These are phyloP conservation scores for Fusarium citri DNA, from an alignment of 2,329 filamentous ascomycete species.

Conservation along the genomic window DNA sequence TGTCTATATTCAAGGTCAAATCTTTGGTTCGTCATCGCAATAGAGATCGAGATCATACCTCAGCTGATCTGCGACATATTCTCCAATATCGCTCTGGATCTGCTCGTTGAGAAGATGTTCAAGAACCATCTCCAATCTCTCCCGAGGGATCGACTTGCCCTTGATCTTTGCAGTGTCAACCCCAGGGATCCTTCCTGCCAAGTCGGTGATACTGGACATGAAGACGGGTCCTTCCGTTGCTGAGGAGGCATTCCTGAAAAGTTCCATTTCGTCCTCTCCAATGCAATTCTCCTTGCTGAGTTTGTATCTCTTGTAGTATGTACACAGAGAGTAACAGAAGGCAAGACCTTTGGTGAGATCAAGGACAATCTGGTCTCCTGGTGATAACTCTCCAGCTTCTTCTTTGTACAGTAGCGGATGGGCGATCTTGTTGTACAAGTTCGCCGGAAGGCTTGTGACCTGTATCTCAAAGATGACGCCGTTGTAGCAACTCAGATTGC, in stretches of 20 bases:
- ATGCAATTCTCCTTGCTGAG: too few relatives aligned
- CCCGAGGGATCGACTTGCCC: too few relatives aligned
- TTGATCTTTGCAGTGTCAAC: rapidly evolving
- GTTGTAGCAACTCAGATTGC: background rate
- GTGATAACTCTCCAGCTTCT: background rate
- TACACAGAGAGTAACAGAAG: background rate
- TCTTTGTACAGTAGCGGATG: background rate
- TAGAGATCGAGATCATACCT: too few relatives aligned
- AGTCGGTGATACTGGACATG: rapidly evolving
- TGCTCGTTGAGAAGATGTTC: too few relatives aligned
- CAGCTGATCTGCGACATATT: too few relatives aligned
- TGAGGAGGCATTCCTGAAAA: rapidly evolving
- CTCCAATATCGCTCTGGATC: too few relatives aligned
- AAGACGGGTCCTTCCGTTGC: rapidly evolving
- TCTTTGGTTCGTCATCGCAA: too few relatives aligned
- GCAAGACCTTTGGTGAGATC: background rate
- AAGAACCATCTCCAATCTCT: too few relatives aligned
- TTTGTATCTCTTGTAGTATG: background rate
- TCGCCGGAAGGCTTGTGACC: background rate
- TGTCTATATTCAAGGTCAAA: too few relatives aligned
- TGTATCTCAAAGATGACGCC: rapidly evolving
- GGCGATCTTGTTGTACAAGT: background rate
- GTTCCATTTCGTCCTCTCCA: too few relatives aligned
- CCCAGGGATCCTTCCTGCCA: too few relatives aligned
- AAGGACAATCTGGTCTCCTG: background rate